Evolutionary conservation across 495 filamentous ascomycete genomes (phyloP).

Genomic region (Podospora australis): DNA sequence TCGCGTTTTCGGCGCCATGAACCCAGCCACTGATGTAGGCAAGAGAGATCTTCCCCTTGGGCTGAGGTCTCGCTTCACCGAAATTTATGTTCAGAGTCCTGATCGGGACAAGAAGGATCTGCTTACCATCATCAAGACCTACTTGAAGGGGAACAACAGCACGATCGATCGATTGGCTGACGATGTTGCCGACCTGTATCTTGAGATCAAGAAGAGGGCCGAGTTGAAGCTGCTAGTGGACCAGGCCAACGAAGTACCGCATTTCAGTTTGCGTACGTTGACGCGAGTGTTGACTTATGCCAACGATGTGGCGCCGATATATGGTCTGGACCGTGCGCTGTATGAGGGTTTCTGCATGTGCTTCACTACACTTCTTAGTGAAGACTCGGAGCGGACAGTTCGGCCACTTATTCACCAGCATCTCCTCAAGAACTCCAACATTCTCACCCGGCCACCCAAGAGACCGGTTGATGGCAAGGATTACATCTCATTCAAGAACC

Average conservation of each 20-base stretch:
- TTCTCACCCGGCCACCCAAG: constrained; percentile 65
- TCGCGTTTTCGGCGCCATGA: constrained; percentile 97
- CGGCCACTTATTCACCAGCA: constrained; percentile 75
- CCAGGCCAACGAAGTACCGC: constrained; percentile 85
- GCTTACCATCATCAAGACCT: constrained; percentile 74
- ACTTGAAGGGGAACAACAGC: constrained; percentile 63
- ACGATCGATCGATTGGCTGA: constrained; percentile 59
- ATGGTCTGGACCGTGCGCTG: constrained; percentile 79
- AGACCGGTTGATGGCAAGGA: constrained; percentile 65
- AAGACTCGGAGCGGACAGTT: constrained; percentile 69
- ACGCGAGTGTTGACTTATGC: constrained; percentile 86
- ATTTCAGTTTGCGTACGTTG: constrained; percentile 94
- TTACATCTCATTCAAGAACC: constrained; percentile 72
- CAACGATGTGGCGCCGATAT: constrained; percentile 71
- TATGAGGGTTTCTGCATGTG: constrained; percentile 99
- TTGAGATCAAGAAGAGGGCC: constrained; percentile 75
- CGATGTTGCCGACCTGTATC: constrained; percentile 78
- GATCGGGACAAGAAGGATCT: constrained; percentile 80
- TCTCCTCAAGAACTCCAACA: constrained; percentile 60
- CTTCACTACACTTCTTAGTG: constrained; percentile 79
- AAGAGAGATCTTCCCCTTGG: constrained; percentile 88
- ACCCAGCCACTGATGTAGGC: constrained; percentile 93
- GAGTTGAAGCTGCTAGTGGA: constrained; percentile 81
- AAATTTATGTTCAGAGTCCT: constrained; percentile 84
- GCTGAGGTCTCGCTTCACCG: constrained; percentile 64